Evolutionary conservation across 2,329 filamentous ascomycete genomes (phyloP).

Genomic region (Neocatenulostroma microsporum): DNA sequence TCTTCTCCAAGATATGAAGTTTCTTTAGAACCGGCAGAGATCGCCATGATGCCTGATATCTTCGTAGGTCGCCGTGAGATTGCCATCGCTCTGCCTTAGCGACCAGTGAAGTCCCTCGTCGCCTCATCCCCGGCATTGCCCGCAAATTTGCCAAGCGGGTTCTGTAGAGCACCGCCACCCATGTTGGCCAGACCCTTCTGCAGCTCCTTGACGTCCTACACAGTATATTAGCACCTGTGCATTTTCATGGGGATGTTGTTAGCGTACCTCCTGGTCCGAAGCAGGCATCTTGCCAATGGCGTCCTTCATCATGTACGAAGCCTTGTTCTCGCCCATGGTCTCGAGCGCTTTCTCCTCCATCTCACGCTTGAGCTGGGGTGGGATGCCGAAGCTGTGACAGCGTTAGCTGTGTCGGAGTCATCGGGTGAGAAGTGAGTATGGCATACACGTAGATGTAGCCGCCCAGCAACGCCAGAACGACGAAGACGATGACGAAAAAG

Average conservation of each 20-base stretch:
- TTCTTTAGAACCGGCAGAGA: too few relatives aligned
- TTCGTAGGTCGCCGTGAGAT: too few relatives aligned
- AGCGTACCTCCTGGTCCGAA: slow-evolving; percentile 23
- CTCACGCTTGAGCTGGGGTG: slow-evolving; percentile 39
- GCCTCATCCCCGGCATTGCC: slow-evolving; percentile 20
- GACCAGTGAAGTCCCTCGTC: slow-evolving; percentile 20
- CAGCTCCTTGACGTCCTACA: slow-evolving; percentile 27
- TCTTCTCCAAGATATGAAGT: too few relatives aligned
- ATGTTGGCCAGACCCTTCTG: slow-evolving; percentile 28
- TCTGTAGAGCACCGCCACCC: slow-evolving; percentile 28
- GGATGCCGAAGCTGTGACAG: slow-evolving; percentile 41
- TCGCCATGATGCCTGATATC: too few relatives aligned
- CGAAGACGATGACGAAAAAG: slow-evolving; percentile 24
- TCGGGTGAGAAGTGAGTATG: too few relatives aligned
- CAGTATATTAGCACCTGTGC: neutral
- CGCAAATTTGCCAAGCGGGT: slow-evolving; percentile 29
- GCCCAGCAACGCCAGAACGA: slow-evolving; percentile 30
- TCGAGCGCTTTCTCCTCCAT: slow-evolving; percentile 41
- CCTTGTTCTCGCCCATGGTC: slow-evolving; percentile 48
- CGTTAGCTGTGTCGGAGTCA: too few relatives aligned
- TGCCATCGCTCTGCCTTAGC: too few relatives aligned
- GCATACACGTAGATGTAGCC: slow-evolving; percentile 35
- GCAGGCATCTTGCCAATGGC: slow-evolving; percentile 24
- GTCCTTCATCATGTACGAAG: slow-evolving; percentile 28
- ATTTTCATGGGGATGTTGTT: neutral